Percentiles rank a stretch among this genome's conserved stretches.
phyloP scores from a whole-genome alignment of 495 filamentous ascomycete species.

The Chlorociboria aeruginascens region DNA sequence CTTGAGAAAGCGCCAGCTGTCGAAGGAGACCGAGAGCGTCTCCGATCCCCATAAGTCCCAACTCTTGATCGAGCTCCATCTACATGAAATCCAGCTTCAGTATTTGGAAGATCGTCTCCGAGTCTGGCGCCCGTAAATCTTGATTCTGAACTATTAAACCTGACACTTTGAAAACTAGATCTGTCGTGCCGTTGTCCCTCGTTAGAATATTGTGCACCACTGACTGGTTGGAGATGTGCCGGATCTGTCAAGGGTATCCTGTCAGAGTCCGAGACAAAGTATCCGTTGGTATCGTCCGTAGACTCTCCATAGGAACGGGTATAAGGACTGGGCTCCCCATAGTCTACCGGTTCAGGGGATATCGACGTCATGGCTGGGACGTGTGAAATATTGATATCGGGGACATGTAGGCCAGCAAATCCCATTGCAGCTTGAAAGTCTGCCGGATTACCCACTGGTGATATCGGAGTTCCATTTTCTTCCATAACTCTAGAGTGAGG shows the following conservation, averaged over 20 bases:
- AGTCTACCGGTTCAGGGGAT: slow-evolving; percentile 21
- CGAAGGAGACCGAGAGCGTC: slow-evolving; percentile 46
- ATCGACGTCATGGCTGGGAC: slow-evolving; percentile 3
- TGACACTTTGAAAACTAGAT: slow-evolving; percentile 48
- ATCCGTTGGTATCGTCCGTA: slow-evolving; percentile 41
- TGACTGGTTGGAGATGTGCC: slow-evolving; percentile 52
- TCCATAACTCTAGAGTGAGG: slow-evolving; percentile 3
- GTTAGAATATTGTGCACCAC: slow-evolving; percentile 30
- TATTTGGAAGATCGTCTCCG: slow-evolving; percentile 49
- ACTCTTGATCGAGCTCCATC: slow-evolving; percentile 29
- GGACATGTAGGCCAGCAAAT: slow-evolving; percentile 19
- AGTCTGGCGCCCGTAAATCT: slow-evolving; percentile 31
- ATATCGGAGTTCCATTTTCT: slow-evolving; percentile 10
- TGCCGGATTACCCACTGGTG: slow-evolving; percentile 20
- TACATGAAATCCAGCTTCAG: slow-evolving; percentile 37
- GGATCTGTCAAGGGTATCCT: slow-evolving; percentile 51
- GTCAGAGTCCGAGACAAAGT: slow-evolving; percentile 53
- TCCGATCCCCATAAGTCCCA: slow-evolving; percentile 33
- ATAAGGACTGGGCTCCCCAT: slow-evolving; percentile 24
- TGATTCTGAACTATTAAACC: slow-evolving; percentile 27
- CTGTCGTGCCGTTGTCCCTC: slow-evolving; percentile 42
- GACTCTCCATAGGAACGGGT: not conserved
- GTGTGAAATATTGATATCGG: slow-evolving; percentile 22
- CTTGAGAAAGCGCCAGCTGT: slow-evolving; percentile 45
- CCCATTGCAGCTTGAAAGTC: slow-evolving; percentile 21